These are phyloP conservation scores for Lactifluus hygrophoroides DNA, from an alignment of 768 basidiomycete species.

Conservation along the genomic window DNA sequence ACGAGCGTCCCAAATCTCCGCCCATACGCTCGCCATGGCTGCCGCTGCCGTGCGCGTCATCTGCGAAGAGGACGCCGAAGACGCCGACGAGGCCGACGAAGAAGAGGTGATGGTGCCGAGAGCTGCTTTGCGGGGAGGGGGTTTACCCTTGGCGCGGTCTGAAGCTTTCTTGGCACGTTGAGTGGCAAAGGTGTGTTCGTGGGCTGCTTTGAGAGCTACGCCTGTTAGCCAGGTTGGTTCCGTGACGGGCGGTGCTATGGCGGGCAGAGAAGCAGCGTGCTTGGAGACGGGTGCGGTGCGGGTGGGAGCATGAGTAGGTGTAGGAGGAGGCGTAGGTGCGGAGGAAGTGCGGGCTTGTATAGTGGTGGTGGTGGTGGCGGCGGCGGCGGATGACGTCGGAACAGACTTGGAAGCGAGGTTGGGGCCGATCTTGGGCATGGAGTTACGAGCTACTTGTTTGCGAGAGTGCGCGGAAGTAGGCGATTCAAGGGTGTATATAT, in stretches of 20 bases:
- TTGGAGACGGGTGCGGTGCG: not conserved
- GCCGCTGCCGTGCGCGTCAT: not conserved
- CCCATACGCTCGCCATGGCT: not conserved
- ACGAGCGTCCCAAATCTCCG: slow-evolving; percentile 9
- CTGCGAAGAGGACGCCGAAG: too few species aligned
- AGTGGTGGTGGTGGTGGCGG: too few species aligned
- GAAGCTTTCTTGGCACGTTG: slow-evolving; percentile 19
- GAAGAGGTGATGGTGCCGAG: not conserved
- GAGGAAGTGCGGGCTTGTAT: not conserved
- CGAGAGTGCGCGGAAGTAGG: not conserved
- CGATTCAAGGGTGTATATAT: not conserved
- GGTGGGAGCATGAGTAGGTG: not conserved
- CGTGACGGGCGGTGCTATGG: not conserved
- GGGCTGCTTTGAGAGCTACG: slow-evolving; percentile 7
- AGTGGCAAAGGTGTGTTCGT: slow-evolving; percentile 11
- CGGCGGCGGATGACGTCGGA: not conserved
- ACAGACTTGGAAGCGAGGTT: slow-evolving; percentile 11
- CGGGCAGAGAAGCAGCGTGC: not conserved
- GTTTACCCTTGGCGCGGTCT: slow-evolving; percentile 18
- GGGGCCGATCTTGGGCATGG: slow-evolving; percentile 6
- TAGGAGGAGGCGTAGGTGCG: not conserved
- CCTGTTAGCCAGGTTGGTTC: slow-evolving; percentile 10
- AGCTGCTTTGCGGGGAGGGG: not conserved
- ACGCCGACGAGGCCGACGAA: not conserved
- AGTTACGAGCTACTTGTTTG: not conserved